Evolutionary conservation across 177 flowering plant genomes (phyloP), one percentile per base, ranked within the genome.

Genomic region (Vitis hybrid): DNA sequence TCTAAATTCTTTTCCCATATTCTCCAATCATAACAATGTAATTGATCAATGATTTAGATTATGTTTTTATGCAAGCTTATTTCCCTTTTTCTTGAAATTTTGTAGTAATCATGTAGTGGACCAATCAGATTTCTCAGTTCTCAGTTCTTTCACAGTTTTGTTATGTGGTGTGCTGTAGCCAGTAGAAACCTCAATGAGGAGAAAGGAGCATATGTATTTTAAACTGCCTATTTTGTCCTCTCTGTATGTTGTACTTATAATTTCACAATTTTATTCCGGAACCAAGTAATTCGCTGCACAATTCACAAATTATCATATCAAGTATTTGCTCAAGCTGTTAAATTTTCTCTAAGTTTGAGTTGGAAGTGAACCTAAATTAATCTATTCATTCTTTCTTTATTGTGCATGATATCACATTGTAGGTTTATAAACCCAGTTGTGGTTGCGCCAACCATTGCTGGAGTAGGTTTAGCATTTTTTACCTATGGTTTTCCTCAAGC

Each of bases 401-500:
- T 56, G 4, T 71, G 9, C 50, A 3, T 70, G 2, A 4, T 70
- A 11, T 56, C 51, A 17, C 47, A 17, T 66, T 81, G 78, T 89
- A 95, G 98, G 83, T 82, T 90, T 72, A 89, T 95, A 75, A 92
- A 92, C 76, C 97, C 98, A 7, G 84, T 95, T 71, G 95, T 91
- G 62, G 94, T 95, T 68, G 97, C 94, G 38, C 97, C 98, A 63
- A 92, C 97, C 47, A 83, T 92, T 78, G 95, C 95, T 82, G 98
- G 95, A 38, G 84, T 92, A 20, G 97, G 98, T 76, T 87, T 95
- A 80, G 91, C 98, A 61, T 95, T 91, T 83, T 89, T 92, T 69
- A 90, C 90, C 87, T 95, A 84, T 77, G 97, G 97, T 28, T 95
- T 95, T 77, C 90, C 98, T 68, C 95, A 91, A 74, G 97, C 94